Percentiles rank a stretch among this genome's conserved stretches.
Evolutionary conservation across 306 rosid genomes (phyloP).

Genomic region (Ormosia semicastrata): DNA sequence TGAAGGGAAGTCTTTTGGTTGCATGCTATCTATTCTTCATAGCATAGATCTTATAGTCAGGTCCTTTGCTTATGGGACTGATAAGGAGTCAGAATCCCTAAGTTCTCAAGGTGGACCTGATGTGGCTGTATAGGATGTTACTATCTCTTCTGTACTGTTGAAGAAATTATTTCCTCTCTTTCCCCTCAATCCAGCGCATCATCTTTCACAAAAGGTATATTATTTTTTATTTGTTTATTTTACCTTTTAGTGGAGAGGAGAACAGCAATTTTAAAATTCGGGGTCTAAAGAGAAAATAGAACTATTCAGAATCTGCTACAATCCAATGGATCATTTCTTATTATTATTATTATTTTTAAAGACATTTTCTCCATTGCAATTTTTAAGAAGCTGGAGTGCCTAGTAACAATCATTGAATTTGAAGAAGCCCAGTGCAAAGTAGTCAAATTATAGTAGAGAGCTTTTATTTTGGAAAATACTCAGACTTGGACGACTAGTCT

Average conservation of each 20-base stretch:
- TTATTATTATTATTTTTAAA: no score
- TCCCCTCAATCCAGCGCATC: conserved; percentile 56
- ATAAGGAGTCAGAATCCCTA: conserved; percentile 37
- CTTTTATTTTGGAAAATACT: no score
- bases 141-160: conserved; percentile 48
- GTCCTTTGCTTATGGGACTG: conserved; percentile 48
- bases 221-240: neutral
- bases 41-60: conserved; percentile 63
- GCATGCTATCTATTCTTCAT: conserved; percentile 60
- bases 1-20: conserved; percentile 65
- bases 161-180: conserved; percentile 64
- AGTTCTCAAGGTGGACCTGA: conserved; percentile 41
- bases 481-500: no score
- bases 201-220: conserved; percentile 61
- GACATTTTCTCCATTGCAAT: no score
- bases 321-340: no score
- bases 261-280: neutral
- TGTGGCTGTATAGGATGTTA: conserved; percentile 39
- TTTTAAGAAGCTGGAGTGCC: no score
- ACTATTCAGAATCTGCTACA: conserved; percentile 13
- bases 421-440: no score
- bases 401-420: no score
- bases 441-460: no score
- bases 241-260: conserved; percentile 1
- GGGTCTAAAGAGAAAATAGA: conserved; percentile 14